Evolutionary conservation across 768 basidiomycete genomes (phyloP).

Genomic region (Exsudoporus frostii): DNA sequence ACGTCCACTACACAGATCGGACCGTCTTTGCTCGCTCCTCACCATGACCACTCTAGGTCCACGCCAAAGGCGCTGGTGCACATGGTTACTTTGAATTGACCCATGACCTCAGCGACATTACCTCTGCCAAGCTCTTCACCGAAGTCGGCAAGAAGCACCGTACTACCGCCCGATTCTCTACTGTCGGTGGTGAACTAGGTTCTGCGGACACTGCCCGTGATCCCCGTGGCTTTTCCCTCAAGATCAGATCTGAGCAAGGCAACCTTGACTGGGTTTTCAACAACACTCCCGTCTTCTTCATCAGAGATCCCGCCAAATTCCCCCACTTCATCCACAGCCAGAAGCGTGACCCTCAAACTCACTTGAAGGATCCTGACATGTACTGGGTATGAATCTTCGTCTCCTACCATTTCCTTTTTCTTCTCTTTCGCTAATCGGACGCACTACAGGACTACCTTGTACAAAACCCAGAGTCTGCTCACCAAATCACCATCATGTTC

Average conservation of each 20-base stretch:
- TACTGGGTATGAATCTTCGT: conserved; percentile 59
- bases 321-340: conserved; percentile 94
- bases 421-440: not conserved
- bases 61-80: conserved; percentile 90
- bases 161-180: conserved; percentile 86
- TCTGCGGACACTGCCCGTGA: conserved; percentile 92
- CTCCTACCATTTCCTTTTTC: not conserved
- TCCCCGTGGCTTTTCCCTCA: conserved; percentile 88
- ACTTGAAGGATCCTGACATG: conserved; percentile 83
- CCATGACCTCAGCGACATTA: conserved; percentile 79
- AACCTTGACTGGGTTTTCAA: conserved; percentile 93
- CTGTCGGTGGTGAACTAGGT: conserved; percentile 86
- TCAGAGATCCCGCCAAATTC: conserved; percentile 86
- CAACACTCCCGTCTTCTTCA: conserved; percentile 90
- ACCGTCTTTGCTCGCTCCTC: conserved; percentile 12
- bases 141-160: conserved; percentile 66
- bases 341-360: conserved; percentile 88
- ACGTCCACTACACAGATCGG: conserved; percentile 25
- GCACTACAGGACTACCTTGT: conserved; percentile 74
- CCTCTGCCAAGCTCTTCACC: conserved; percentile 65
- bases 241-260: conserved; percentile 87
- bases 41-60: conserved; percentile 52
- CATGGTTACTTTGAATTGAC: conserved; percentile 94
- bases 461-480: conserved; percentile 85
- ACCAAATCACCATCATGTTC: conserved; percentile 87